Evolutionary conservation across 345 rosid genomes (phyloP).

Genomic region (Arabidopsis arenosa): DNA sequence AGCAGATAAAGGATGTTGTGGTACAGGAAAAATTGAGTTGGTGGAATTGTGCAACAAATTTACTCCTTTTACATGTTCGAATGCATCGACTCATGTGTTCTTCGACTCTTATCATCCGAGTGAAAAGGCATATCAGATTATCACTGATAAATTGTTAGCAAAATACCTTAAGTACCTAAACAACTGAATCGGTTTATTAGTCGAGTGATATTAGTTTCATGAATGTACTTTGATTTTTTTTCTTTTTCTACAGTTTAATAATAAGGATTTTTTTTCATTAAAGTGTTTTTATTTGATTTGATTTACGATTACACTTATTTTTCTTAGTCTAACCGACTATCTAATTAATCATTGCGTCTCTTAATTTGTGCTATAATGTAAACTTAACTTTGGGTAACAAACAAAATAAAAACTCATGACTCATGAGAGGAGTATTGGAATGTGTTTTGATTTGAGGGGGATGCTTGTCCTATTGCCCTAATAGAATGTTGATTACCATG

Average conservation of each 20-base stretch:
- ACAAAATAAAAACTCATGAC: neutral
- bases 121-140: conserved; percentile 32
- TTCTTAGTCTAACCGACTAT: neutral
- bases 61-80: conserved; percentile 41
- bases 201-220: neutral
- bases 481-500: conserved; percentile 4
- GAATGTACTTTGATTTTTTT: neutral
- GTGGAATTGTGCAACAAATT: conserved; percentile 28
- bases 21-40: conserved; percentile 17
- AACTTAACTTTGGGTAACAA: conserved; percentile 6
- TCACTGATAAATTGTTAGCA: conserved; percentile 23
- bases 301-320: neutral
- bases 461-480: conserved; percentile 5
- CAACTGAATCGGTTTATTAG: conserved; percentile 13
- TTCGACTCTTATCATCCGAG: conserved; percentile 42
- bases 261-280: neutral
- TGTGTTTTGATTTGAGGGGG: neutral
- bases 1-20: conserved; percentile 47
- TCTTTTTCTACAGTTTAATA: neutral
- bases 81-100: conserved; percentile 44
- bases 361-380: neutral
- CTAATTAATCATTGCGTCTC: conserved; percentile 9
- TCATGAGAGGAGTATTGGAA: neutral
- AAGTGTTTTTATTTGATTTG: neutral
- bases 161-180: conserved; percentile 31